Conservation (phyloP, 129 eudicot genomes). For the Heracleum sosnowskyi region DNA sequence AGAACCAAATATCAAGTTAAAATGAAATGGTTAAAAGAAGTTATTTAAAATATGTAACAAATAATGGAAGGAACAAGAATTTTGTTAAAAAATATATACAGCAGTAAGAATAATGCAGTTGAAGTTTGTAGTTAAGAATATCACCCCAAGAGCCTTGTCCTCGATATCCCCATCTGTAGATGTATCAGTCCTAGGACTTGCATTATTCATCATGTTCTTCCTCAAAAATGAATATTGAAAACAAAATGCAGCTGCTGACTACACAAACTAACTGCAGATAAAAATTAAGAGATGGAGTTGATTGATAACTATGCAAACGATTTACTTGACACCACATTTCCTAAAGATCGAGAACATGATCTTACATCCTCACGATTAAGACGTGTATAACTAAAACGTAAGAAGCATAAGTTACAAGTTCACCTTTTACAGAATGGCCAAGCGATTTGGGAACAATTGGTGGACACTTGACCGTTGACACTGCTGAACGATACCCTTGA, state of each 20-base stretch:
- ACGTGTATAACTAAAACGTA: neutral
- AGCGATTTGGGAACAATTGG: neutral
- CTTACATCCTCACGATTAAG: neutral
- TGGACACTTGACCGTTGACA: neutral
- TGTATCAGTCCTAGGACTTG: slow-evolving; percentile 59
- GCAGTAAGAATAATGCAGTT: neutral
- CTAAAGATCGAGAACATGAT: neutral
- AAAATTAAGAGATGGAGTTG: neutral
- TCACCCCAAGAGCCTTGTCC: slow-evolving; percentile 33
- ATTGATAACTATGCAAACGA: neutral
- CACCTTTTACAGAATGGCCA: neutral
- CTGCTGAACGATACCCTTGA: neutral
- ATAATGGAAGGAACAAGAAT: neutral
- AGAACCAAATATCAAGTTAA: neutral
- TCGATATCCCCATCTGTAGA: slow-evolving; percentile 44
- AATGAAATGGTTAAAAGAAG: neutral
- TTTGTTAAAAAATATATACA: neutral
- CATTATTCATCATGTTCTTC: neutral
- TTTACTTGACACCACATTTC: neutral
- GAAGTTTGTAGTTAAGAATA: neutral
- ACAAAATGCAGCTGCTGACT: neutral
- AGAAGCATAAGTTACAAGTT: neutral
- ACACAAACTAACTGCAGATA: neutral
- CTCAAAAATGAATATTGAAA: neutral
- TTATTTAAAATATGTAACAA: neutral